Percentiles rank a stretch among this genome's conserved stretches.
Conservation (phyloP, 768 basidiomycete species). For the Termitomyces sp. region DNA sequence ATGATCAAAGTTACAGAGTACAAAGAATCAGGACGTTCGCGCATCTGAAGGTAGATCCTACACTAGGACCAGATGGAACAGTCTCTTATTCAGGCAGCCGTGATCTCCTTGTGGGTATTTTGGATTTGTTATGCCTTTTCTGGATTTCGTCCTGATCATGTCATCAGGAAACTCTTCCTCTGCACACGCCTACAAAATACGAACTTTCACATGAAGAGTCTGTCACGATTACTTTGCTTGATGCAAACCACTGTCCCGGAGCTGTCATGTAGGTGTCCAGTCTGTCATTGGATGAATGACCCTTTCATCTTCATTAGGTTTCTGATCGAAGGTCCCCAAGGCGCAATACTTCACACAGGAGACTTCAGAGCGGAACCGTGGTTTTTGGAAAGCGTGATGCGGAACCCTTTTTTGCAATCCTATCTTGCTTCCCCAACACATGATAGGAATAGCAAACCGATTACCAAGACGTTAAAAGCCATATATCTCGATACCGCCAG, state of each 20-base stretch:
- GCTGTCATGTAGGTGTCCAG: conserved; percentile 69
- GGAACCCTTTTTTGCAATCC: conserved; percentile 66
- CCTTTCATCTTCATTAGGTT: conserved; percentile 47
- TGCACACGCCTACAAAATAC: conserved; percentile 59
- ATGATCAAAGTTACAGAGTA: conserved; percentile 42
- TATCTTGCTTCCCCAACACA: conserved; percentile 43
- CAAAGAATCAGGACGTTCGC: conserved; percentile 54
- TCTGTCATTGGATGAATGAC: background rate
- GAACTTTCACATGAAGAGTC: conserved; percentile 49
- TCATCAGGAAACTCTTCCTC: conserved; percentile 46
- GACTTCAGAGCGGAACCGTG: conserved; percentile 87
- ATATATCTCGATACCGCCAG: conserved; percentile 84
- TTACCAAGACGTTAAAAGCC: conserved; percentile 51
- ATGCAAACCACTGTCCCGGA: conserved; percentile 95
- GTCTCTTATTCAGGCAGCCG: conserved; percentile 46
- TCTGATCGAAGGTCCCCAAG: conserved; percentile 64
- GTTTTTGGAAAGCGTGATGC: conserved; percentile 61
- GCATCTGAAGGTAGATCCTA: conserved; percentile 59
- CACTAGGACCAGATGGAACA: conserved; percentile 38
- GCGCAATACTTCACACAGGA: conserved; percentile 85
- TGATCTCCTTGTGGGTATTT: conserved; percentile 61
- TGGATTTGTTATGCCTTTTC: background rate
- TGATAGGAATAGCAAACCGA: background rate
- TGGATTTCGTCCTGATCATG: background rate
- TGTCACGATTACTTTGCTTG: conserved; percentile 74